phyloP scores from a whole-genome alignment of 805 yeast genomes.

The Pichia nanzhaoensis region DNA sequence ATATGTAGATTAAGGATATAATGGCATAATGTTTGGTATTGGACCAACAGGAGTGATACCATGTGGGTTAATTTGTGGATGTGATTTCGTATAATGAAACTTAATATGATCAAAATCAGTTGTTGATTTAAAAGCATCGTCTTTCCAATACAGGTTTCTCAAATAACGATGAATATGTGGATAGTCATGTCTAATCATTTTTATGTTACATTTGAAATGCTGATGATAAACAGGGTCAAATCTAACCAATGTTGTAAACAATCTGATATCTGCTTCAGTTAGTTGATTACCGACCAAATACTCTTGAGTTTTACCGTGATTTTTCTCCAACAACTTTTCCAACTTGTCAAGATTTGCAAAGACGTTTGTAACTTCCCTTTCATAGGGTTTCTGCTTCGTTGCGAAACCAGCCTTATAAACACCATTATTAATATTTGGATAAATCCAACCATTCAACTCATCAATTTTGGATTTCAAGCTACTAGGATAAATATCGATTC shows the following conservation, averaged over 20 bases:
- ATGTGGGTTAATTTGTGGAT: constrained; percentile 69
- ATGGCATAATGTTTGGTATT: constrained; percentile 59
- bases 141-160: constrained; percentile 74
- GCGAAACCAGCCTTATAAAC: constrained; percentile 93
- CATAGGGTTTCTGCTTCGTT: constrained; percentile 75
- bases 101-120: constrained; percentile 89
- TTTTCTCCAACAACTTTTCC: constrained; percentile 50
- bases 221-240: constrained; percentile 93
- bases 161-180: constrained; percentile 79
- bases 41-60: constrained; percentile 90
- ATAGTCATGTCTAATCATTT: constrained; percentile 70
- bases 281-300: constrained; percentile 57
- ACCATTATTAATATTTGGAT: constrained; percentile 82
- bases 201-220: constrained; percentile 89
- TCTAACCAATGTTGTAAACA: constrained; percentile 80
- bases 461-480: constrained; percentile 54
- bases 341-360: constrained; percentile 65
- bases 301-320: constrained; percentile 29
- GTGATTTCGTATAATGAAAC: constrained; percentile 84
- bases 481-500: constrained; percentile 58
- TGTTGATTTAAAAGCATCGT: constrained; percentile 60
- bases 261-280: constrained; percentile 87
- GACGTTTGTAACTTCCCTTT: constrained; percentile 53
- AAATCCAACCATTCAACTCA: constrained; percentile 73
- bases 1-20: constrained; percentile 16